Base-by-base conservation (phyloP, 2,329 filamentous ascomycete species). In the Xylariaceae sp. region DNA sequence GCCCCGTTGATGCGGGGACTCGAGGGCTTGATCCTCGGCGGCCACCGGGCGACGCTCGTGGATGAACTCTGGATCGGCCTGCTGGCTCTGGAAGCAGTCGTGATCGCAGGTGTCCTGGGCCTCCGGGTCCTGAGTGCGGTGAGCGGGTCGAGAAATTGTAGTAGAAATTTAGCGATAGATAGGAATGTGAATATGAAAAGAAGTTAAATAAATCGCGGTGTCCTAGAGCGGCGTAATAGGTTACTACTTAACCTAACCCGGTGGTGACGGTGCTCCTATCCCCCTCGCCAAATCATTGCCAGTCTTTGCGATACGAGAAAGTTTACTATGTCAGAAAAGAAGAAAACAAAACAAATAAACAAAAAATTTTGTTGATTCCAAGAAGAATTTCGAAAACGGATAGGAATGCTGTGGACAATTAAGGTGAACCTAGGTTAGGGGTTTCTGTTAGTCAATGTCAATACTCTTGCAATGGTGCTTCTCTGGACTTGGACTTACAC, bases 61-160 rank as follows among this genome's bases (percentile, higher is more conserved):
- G 79, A 81, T 70, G 70, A 72, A 32, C 64, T 81, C 46, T 81
- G 79, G 76, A 72, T 81, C 46, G 74, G 75, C 41, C 73, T 81
- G n/a, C 66, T 81, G 41, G 72, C 72, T 18, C 62, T 81, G 37
- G 77, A 81, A 60, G 73, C 76, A 18, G 55, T 77, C 43, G 74
- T 81, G 71, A 74, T 81, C 2, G 55, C 77, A 26, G 71, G 72
- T 9, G 74, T 79, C 12, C 50, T 71, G 2, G 52, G 58, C n/a
- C 48, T 65, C 12, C 50, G 56, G 48, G 44, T 42, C 29, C 43
- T 62, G 6, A 52, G 60, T 20, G 57, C 49, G 10, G 50, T 62
- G 19, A 54, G 58, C 20, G 48, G 54, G 37, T 46, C 47, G 20
- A 42, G 41, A 45, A 51, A 20, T n/a, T 54, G 40, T 47, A 54